Percentiles rank a stretch among this genome's conserved stretches.
Conservation (phyloP, 176 grass and related monocot genomes). For the Rhipidocladum racemiflorum region DNA sequence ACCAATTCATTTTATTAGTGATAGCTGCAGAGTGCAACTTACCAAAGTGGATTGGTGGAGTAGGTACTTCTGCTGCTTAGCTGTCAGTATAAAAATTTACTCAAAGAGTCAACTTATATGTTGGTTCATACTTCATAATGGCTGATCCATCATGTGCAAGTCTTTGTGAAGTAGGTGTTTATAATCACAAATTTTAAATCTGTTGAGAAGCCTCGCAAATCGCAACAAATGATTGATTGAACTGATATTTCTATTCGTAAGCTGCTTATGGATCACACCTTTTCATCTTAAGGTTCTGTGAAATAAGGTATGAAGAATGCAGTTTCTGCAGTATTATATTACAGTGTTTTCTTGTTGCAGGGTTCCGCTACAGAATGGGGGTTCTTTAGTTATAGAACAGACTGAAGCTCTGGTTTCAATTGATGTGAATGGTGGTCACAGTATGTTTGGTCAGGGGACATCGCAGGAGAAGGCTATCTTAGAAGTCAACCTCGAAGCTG, state of each 20-base stretch:
- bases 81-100: neutral
- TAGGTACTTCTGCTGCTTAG: neutral
- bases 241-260: neutral
- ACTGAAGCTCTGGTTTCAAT: slow-evolving; percentile 95
- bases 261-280: neutral
- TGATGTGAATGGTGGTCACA: slow-evolving; percentile 93
- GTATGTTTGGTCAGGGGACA: slow-evolving; percentile 72
- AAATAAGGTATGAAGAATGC: neutral
- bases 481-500: slow-evolving; percentile 89
- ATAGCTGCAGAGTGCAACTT: neutral
- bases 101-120: slow-evolving; percentile 10
- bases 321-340: slow-evolving; percentile 25
- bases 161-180: neutral
- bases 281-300: neutral
- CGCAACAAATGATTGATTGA: neutral
- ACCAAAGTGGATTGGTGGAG: neutral
- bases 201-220: neutral
- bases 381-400: slow-evolving; percentile 94
- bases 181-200: neutral
- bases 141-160: slow-evolving; percentile 2
- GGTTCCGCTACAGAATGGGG: slow-evolving; percentile 73
- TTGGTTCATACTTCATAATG: slow-evolving; percentile 3
- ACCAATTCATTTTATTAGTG: neutral
- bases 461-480: slow-evolving; percentile 83
- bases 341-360: slow-evolving; percentile 43